Evolutionary conservation across 129 eudicot genomes (phyloP), one percentile per base, ranked within the genome.

Genomic region (Ambrosia artemisiifolia): DNA sequence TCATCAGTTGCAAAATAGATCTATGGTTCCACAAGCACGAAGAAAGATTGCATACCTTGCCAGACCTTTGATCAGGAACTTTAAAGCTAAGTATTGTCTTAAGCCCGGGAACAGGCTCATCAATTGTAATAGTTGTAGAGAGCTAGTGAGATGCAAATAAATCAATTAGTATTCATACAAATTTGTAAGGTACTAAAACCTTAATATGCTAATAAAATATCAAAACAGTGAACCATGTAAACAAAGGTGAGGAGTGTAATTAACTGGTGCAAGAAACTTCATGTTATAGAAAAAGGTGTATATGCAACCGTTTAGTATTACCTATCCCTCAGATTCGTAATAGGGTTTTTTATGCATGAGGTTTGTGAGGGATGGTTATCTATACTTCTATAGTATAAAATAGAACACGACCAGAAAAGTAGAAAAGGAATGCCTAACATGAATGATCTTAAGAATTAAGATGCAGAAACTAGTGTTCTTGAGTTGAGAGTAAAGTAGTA

Each of bases 11-110:
- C 73, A 72, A 13, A 24, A 68, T 38, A 32, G 63, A 69, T 6
- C 24, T 13, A 32, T 20, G 16, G 64, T 11, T 9, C 67, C 56
- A 47, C 14, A 28, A 42, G 13, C 33, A 24, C 35, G 42, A 78
- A 59, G 7, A 13, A 36, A 40, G 3, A 38, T 11, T 56, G 14
- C 78, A 78, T 72, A 88, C 97, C 94, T 84, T 92, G 84, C 94
- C 96, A 78, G 96, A 92, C 66, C 87, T 84, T 57, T 86, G 96
- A 79, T 86, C 96, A 24, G 97, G 97, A 78, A 86, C 84, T 70
- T 43, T 87, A 72, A 86, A 88, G 88, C 96, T 92, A 19, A 92
- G 72, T 32, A 88, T 92, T 6, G 97, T 63, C 84, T 86, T 92
- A 78, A 88, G 70, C 14, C 97, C 97, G 71, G 93, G 96, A 36